Conservation (phyloP, 495 filamentous ascomycete genomes). For the Apodospora peruviana region DNA sequence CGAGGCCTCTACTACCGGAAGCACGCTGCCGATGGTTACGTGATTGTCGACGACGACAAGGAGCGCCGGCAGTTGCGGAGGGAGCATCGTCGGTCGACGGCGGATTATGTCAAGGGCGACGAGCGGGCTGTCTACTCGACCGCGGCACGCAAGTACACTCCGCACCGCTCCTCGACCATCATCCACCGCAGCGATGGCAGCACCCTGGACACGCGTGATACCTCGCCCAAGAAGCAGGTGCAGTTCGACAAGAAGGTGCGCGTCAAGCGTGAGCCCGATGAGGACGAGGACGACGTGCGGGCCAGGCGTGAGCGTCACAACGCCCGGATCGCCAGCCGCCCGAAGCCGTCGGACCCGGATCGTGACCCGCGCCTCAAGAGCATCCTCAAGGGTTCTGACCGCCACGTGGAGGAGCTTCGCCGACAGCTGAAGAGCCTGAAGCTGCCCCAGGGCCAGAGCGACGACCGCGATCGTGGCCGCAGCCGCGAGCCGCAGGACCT, state of each 20-base stretch:
- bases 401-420: slow-evolving; percentile 11
- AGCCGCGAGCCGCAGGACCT: slow-evolving; percentile 7
- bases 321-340: slow-evolving; percentile 31
- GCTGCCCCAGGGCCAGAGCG: not conserved
- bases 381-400: slow-evolving; percentile 23
- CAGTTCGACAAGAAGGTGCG: slow-evolving; percentile 29
- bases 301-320: slow-evolving; percentile 22
- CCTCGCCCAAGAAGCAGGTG: slow-evolving; percentile 23
- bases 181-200: slow-evolving; percentile 21
- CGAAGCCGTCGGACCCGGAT: slow-evolving; percentile 17
- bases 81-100: slow-evolving; percentile 8
- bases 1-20: slow-evolving; percentile 12
- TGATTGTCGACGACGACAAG: slow-evolving; percentile 19
- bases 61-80: slow-evolving; percentile 21
- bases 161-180: slow-evolving; percentile 16
- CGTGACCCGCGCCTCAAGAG: slow-evolving; percentile 16
- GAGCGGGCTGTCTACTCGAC: slow-evolving; percentile 7
- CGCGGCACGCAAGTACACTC: slow-evolving; percentile 3
- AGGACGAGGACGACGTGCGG: no score
- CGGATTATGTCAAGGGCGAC: slow-evolving; percentile 9
- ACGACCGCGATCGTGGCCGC: not conserved
- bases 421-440: slow-evolving; percentile 18
- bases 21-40: slow-evolving; percentile 13
- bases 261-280: slow-evolving; percentile 7
- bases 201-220: slow-evolving; percentile 15